These are phyloP conservation scores for Verticillium isaacii DNA, from an alignment of 2,329 filamentous ascomycete genomes.

Conservation along the genomic window DNA sequence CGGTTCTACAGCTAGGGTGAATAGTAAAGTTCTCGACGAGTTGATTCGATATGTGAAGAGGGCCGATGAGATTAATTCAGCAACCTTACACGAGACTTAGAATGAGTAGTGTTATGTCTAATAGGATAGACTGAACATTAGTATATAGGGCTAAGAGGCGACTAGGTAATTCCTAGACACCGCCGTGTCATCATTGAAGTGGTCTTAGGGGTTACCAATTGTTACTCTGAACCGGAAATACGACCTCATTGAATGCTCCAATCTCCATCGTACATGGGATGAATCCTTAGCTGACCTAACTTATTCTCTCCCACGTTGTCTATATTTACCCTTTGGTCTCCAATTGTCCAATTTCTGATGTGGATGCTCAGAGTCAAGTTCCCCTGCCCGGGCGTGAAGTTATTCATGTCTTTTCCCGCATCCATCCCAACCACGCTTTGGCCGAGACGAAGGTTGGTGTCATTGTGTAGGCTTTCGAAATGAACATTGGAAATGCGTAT, in stretches of 20 bases:
- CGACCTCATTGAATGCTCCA: constrained; percentile 1
- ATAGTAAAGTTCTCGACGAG: too few relatives aligned
- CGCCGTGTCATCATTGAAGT: too few relatives aligned
- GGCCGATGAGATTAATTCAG: too few relatives aligned
- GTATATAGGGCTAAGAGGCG: too few relatives aligned
- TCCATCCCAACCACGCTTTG: constrained; percentile 4
- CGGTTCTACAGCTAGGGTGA: too few relatives aligned
- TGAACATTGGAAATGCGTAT: constrained; percentile 1
- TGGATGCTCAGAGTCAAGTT: constrained; percentile 2
- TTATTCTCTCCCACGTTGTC: not conserved
- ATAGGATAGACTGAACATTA: too few relatives aligned
- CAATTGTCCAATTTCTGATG: constrained; percentile 5
- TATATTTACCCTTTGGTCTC: not conserved
- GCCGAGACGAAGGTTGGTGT: not conserved
- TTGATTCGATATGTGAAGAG: too few relatives aligned
- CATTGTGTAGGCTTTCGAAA: constrained; percentile 3
- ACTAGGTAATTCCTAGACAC: too few relatives aligned
- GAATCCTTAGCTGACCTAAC: constrained; percentile 4
- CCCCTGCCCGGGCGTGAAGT: constrained; percentile 5
- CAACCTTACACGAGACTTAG: too few relatives aligned
- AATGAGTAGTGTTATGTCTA: too few relatives aligned
- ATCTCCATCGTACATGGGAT: not conserved
- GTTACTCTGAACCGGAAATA: too few relatives aligned
- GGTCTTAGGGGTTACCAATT: too few relatives aligned
- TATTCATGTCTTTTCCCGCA: constrained; percentile 1